Evolutionary conservation across 768 basidiomycete genomes (phyloP).

Genomic region (Paxillus ammoniavirescens): DNA sequence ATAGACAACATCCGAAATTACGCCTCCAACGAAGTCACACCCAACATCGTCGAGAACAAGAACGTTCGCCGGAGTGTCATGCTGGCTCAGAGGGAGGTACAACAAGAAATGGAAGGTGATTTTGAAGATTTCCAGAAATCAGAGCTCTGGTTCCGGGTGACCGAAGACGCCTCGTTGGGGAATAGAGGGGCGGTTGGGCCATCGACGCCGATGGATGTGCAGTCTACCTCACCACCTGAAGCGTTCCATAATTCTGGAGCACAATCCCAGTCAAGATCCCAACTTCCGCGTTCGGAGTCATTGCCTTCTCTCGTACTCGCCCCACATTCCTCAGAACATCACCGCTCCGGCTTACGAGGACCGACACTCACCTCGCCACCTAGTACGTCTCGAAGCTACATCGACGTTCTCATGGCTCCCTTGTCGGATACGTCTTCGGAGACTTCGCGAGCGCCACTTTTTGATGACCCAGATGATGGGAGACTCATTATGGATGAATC

Average conservation of each 20-base stretch:
- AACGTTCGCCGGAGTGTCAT: slow-evolving; percentile 78
- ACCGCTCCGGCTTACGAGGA: slow-evolving; percentile 15
- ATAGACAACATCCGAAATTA: slow-evolving; percentile 69
- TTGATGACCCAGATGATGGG: slow-evolving; percentile 73
- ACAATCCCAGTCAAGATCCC: slow-evolving; percentile 8
- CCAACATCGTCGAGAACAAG: slow-evolving; percentile 40
- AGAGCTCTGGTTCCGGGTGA: slow-evolving; percentile 90
- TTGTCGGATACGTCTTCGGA: slow-evolving; percentile 49
- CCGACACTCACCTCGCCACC: slow-evolving; percentile 17
- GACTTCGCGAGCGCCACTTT: slow-evolving; percentile 69
- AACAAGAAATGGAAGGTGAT: slow-evolving; percentile 87
- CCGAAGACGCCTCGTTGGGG: slow-evolving; percentile 59
- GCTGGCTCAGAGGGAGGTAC: slow-evolving; percentile 80
- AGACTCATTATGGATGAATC: slow-evolving; percentile 59
- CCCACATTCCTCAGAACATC: slow-evolving; percentile 10
- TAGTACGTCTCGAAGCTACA: slow-evolving; percentile 42
- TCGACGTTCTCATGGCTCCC: slow-evolving; percentile 84
- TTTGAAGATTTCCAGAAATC: slow-evolving; percentile 87
- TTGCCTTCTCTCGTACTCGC: slow-evolving; percentile 30
- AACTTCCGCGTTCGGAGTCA: slow-evolving; percentile 36
- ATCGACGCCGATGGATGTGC: slow-evolving; percentile 1
- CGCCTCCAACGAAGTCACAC: slow-evolving; percentile 46
- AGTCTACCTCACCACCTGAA: slow-evolving; percentile 10
- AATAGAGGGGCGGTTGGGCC: slow-evolving; percentile 6
- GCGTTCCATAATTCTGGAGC: not conserved